These are phyloP conservation scores for Alternaria alternata DNA, from an alignment of 2,329 filamentous ascomycete genomes.

Conservation along the genomic window DNA sequence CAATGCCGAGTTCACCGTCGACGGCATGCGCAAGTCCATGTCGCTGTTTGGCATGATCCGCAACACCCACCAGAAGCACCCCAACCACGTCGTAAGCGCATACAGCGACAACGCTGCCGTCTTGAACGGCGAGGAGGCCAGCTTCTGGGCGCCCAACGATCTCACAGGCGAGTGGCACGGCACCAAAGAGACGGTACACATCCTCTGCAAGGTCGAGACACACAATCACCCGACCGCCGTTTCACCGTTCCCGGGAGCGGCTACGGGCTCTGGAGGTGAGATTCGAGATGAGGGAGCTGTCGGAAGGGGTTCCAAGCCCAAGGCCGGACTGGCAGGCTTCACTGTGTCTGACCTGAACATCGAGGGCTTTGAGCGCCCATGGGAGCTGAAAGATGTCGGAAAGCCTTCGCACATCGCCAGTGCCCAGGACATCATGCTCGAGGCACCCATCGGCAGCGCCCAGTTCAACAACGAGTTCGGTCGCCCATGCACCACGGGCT, in stretches of 20 bases:
- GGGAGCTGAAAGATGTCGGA: constrained; percentile 85
- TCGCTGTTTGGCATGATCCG: constrained; percentile 96
- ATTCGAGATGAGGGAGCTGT: constrained; percentile 96
- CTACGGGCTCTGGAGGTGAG: constrained; percentile 93
- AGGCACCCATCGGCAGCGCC: constrained; percentile 93
- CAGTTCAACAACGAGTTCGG: constrained; percentile 99
- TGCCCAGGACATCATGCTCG: constrained; percentile 95
- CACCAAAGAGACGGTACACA: constrained; percentile 85
- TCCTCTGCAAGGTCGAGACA: constrained; percentile 94
- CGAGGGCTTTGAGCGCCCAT: constrained; percentile 80
- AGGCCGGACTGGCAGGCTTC: constrained; percentile 90
- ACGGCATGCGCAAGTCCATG: constrained; percentile 79
- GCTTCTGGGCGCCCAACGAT: constrained; percentile 88
- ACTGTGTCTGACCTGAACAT: constrained; percentile 95
- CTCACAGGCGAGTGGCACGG: constrained; percentile 87
- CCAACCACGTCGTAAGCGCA: constrained; percentile 86
- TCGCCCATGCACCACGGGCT: constrained; percentile 84
- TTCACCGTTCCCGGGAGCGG: constrained; percentile 89
- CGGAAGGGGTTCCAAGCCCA: constrained; percentile 88
- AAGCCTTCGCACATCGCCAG: constrained; percentile 92
- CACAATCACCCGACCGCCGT: constrained; percentile 98
- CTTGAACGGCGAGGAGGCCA: constrained; percentile 73
- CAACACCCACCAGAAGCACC: constrained; percentile 84
- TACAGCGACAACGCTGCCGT: constrained; percentile 99
- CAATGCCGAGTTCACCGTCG: constrained; percentile 95